These are phyloP conservation scores for Pseudogymnoascus sp. DNA, from an alignment of 2,329 filamentous ascomycete species.

Conservation along the genomic window DNA sequence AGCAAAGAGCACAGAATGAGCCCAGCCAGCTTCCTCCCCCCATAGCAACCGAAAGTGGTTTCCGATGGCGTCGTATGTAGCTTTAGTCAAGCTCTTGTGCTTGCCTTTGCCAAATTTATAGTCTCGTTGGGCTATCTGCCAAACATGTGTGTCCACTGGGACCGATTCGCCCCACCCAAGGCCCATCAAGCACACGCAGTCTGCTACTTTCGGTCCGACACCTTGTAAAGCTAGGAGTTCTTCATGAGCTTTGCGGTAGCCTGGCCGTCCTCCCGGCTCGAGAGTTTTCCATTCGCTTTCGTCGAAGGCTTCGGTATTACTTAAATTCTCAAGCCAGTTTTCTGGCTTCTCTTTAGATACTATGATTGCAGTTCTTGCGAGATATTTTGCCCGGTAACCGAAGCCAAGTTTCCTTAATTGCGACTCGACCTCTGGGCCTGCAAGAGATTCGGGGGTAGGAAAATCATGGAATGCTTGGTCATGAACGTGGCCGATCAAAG, in stretches of 20 bases:
- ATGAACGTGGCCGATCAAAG: constrained; percentile 61
- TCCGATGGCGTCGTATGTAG: constrained; percentile 80
- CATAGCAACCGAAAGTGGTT: constrained; percentile 84
- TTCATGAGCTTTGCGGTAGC: constrained; percentile 74
- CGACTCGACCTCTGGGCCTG: constrained; percentile 64
- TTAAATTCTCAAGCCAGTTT: constrained; percentile 68
- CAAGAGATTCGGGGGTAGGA: constrained; percentile 66
- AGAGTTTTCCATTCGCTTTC: constrained; percentile 37
- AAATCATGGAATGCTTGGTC: constrained; percentile 78
- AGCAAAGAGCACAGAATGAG: constrained; percentile 92
- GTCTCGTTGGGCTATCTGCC: constrained; percentile 94
- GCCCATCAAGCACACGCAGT: constrained; percentile 95
- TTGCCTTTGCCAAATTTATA: constrained; percentile 85
- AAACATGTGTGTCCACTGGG: constrained; percentile 94
- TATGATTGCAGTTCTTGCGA: constrained; percentile 73
- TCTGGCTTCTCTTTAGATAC: constrained; percentile 57
- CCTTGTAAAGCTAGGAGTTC: constrained; percentile 71
- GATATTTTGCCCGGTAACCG: constrained; percentile 89
- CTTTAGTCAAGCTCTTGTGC: constrained; percentile 77
- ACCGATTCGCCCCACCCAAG: constrained; percentile 93
- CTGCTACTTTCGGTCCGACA: constrained; percentile 92
- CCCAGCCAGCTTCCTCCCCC: constrained; percentile 94
- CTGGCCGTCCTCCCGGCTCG: constrained; percentile 37
- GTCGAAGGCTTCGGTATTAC: constrained; percentile 58
- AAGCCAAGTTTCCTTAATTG: constrained; percentile 79